A percentile compares a stretch with the other conserved stretches of the same genome.
Evolutionary conservation across 768 basidiomycete genomes (phyloP).

Genomic region (Amyloporia xantha): DNA sequence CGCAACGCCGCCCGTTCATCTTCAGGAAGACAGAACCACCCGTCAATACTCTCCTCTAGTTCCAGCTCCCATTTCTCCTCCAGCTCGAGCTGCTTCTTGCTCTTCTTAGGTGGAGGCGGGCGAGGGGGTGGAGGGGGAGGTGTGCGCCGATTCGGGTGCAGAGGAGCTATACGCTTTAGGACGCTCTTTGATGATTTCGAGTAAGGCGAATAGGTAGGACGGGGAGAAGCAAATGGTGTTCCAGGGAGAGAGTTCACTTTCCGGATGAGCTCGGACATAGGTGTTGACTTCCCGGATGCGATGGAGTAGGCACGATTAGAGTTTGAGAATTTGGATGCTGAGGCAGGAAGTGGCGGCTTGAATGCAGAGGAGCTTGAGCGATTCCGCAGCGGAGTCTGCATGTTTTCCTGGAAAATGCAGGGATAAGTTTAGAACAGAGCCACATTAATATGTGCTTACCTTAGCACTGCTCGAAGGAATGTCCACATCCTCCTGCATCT

Average conservation of each 20-base stretch:
- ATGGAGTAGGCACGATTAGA: slow-evolving; percentile 33
- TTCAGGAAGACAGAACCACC: slow-evolving; percentile 35
- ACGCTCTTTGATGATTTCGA: slow-evolving; percentile 56
- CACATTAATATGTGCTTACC: neutral
- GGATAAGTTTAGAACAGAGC: neutral
- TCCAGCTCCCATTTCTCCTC: slow-evolving; percentile 83
- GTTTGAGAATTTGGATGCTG: slow-evolving; percentile 5
- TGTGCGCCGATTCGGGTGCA: slow-evolving; percentile 66
- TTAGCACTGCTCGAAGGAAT: neutral
- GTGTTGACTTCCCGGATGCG: slow-evolving; percentile 41
- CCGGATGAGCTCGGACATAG: slow-evolving; percentile 73
- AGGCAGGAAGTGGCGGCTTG: slow-evolving; percentile 8
- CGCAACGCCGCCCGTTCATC: slow-evolving; percentile 38
- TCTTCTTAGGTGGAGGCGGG: slow-evolving; percentile 68
- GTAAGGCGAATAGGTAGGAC: slow-evolving; percentile 52
- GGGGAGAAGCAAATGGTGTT: slow-evolving; percentile 44
- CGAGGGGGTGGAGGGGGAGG: slow-evolving; percentile 70
- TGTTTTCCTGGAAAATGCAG: slow-evolving; percentile 1
- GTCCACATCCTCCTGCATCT: slow-evolving; percentile 6
- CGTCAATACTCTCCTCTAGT: slow-evolving; percentile 64
- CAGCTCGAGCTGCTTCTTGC: slow-evolving; percentile 67
- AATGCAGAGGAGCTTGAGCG: neutral
- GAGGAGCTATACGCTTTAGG: slow-evolving; percentile 65
- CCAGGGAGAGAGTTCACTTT: slow-evolving; percentile 61
- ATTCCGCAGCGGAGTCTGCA: slow-evolving; percentile 1